Percentiles rank a stretch among this genome's conserved stretches.
These are phyloP conservation scores for Calocybe indica DNA, from an alignment of 768 basidiomycete species.

Conservation along the genomic window DNA sequence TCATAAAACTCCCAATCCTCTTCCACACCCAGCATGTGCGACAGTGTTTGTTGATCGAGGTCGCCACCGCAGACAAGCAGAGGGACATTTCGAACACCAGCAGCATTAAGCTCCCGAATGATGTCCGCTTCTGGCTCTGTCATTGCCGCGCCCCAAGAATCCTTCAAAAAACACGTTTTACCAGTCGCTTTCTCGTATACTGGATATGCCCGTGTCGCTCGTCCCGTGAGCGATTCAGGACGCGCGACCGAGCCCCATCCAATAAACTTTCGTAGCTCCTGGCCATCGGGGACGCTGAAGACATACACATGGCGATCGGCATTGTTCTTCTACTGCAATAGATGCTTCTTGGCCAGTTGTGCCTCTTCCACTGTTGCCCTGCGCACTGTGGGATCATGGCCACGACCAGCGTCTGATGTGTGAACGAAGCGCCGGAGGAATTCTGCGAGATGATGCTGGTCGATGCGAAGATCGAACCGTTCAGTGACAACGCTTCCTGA, in stretches of 20 bases:
- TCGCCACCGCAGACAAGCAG: constrained; percentile 23
- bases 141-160: constrained; percentile 16
- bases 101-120: constrained; percentile 7
- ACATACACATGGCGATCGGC: not conserved
- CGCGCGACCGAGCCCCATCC: constrained; percentile 10
- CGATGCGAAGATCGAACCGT: not conserved
- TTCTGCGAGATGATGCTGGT: not conserved
- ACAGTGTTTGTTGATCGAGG: constrained; percentile 8
- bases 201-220: constrained; percentile 12
- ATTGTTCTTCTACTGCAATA: not conserved
- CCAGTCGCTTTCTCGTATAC: constrained; percentile 9
- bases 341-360: not conserved
- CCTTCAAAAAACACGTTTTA: constrained; percentile 18
- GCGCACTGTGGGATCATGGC: not conserved
- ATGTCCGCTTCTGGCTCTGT: constrained; percentile 13
- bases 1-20: not conserved
- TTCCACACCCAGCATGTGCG: not conserved
- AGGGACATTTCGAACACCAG: constrained; percentile 16
- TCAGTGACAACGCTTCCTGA: not conserved
- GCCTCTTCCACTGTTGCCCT: not conserved
- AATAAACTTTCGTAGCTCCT: constrained; percentile 2
- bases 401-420: not conserved
- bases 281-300: not conserved
- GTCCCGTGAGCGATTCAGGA: constrained; percentile 8
- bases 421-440: not conserved